Conservation (phyloP, 306 rosid genomes). For the Castanospermum australe region DNA sequence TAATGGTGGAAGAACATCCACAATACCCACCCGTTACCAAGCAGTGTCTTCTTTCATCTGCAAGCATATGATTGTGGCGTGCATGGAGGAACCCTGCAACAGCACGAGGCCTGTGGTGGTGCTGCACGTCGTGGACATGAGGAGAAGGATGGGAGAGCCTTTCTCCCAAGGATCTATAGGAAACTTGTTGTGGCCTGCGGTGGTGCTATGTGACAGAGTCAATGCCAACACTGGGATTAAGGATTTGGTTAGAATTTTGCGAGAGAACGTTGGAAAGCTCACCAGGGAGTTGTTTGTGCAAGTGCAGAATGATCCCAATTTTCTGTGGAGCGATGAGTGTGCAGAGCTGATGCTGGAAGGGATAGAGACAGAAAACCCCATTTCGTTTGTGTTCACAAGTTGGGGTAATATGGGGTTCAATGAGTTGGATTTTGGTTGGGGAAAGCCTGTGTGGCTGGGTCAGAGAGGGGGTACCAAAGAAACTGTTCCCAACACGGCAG, state of each 20-base stretch:
- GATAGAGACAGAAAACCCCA: constrained; percentile 1
- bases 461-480: constrained; percentile 41
- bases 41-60: constrained; percentile 42
- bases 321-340: constrained; percentile 35
- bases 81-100: neutral
- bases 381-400: constrained; percentile 39
- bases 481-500: constrained; percentile 30
- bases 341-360: constrained; percentile 25
- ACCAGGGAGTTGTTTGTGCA: constrained; percentile 28
- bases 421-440: constrained; percentile 53
- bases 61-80: constrained; percentile 41
- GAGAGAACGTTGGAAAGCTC: constrained; percentile 2
- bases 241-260: constrained; percentile 13
- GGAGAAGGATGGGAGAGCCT: constrained; percentile 41
- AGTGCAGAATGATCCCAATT: constrained; percentile 34
- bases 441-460: constrained; percentile 54
- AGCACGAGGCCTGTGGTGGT: constrained; percentile 2
- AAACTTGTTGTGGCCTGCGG: constrained; percentile 34
- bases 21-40: constrained; percentile 36
- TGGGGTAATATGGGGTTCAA: constrained; percentile 47
- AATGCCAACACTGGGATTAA: neutral
- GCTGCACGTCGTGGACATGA: constrained; percentile 50
- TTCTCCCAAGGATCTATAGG: constrained; percentile 23
- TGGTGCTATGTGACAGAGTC: neutral
- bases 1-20: neutral